Percentiles rank a stretch among this genome's conserved stretches.
These are phyloP conservation scores for Penicillium sp. DNA, from an alignment of 2,329 filamentous ascomycete species.

Conservation along the genomic window DNA sequence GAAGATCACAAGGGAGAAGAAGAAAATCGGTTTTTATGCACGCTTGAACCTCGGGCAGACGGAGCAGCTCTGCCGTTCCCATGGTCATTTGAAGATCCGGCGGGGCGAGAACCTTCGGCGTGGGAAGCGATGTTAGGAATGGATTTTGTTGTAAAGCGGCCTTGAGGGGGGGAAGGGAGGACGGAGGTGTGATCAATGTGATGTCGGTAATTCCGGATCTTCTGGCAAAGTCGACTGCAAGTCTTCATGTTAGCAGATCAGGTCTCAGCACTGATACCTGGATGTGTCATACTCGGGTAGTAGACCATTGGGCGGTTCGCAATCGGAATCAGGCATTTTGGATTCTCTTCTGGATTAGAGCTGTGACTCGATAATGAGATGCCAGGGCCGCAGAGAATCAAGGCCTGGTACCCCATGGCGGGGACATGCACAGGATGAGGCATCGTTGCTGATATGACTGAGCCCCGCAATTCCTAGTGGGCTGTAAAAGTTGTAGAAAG, in stretches of 20 bases:
- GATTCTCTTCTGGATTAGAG: conserved; percentile 42
- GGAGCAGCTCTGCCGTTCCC: conserved; percentile 81
- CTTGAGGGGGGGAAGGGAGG: conserved; percentile 40
- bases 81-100: conserved; percentile 71
- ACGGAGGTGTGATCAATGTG: conserved; percentile 45
- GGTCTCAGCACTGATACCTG: no score
- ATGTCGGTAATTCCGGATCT: conserved; percentile 33
- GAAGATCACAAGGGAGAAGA: conserved; percentile 84
- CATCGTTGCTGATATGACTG: conserved; percentile 17
- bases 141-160: conserved; percentile 47
- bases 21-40: conserved; percentile 80
- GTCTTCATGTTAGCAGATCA: background rate
- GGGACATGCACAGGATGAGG: conserved; percentile 48
- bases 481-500: background rate
- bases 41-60: conserved; percentile 73
- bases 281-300: conserved; percentile 30
- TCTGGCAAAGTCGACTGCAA: no score
- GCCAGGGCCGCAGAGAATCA: conserved; percentile 43
- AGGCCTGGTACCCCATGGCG: conserved; percentile 47
- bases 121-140: conserved; percentile 47
- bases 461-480: background rate
- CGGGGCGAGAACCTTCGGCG: conserved; percentile 69
- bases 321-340: conserved; percentile 42
- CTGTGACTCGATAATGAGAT: conserved; percentile 48
- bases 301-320: conserved; percentile 49